These are phyloP conservation scores for Suillus fuscotomentosus DNA, from an alignment of 768 basidiomycete genomes.

Conservation along the genomic window DNA sequence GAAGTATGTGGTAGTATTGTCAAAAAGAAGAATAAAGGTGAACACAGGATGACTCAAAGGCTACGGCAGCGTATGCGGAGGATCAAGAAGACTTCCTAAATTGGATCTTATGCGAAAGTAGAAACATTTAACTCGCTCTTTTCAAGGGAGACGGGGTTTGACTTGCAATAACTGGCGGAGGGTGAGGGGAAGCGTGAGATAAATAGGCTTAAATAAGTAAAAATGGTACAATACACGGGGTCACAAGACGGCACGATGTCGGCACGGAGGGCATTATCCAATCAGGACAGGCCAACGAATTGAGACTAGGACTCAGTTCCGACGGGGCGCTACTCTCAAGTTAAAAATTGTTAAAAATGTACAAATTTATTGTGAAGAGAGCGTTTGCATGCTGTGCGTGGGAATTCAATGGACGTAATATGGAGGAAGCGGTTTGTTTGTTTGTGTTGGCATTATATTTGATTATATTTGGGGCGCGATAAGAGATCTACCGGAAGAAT, in stretches of 20 bases:
- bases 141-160: background rate
- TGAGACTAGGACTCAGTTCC: constrained; percentile 17
- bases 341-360: background rate
- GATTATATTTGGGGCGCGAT: constrained; percentile 13
- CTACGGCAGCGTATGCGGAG: background rate
- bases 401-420: constrained; percentile 30
- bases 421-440: constrained; percentile 6
- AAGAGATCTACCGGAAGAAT: constrained; percentile 26
- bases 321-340: background rate
- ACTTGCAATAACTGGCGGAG: background rate
- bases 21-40: background rate
- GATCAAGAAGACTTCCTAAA: background rate
- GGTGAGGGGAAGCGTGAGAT: constrained; percentile 11
- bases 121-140: background rate
- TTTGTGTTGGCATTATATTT: constrained; percentile 26
- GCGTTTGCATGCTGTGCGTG: constrained; percentile 30
- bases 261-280: constrained; percentile 1
- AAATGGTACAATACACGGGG: constrained; percentile 1
- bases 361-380: constrained; percentile 1
- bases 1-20: background rate
- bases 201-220: background rate
- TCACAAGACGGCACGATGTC: background rate
- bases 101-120: background rate
- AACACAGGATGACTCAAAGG: background rate
- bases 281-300: background rate